phyloP scores from a whole-genome alignment of 805 yeast genomes.

The Cyberlindnera euphorbiae region DNA sequence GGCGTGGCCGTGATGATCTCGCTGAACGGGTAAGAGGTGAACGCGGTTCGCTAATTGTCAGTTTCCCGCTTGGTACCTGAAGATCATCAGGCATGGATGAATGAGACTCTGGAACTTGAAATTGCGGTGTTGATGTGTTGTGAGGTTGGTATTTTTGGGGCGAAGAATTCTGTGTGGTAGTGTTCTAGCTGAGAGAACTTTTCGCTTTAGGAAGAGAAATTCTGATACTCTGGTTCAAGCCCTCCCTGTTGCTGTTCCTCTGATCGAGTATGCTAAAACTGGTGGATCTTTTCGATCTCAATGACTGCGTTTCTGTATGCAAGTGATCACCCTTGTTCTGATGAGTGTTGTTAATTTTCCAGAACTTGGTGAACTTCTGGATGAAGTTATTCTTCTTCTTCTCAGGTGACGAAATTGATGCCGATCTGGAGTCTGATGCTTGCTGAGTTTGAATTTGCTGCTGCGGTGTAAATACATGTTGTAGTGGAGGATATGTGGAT shows the following conservation, averaged over 20 bases:
- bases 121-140: background rate
- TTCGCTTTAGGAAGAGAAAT: no score
- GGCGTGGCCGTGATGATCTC: slow-evolving; percentile 29
- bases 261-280: slow-evolving; percentile 3
- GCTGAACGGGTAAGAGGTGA: slow-evolving; percentile 18
- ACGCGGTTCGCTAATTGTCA: slow-evolving; percentile 27
- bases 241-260: background rate
- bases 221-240: no score
- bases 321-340: slow-evolving; percentile 9
- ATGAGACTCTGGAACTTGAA: background rate
- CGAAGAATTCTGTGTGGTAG: background rate
- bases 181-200: no score
- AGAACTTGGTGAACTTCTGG: slow-evolving; percentile 30
- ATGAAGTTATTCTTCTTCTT: slow-evolving; percentile 29
- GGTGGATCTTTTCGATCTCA: slow-evolving; percentile 4
- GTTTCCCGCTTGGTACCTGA: background rate
- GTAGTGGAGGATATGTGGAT: slow-evolving; percentile 3
- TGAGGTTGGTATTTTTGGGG: background rate
- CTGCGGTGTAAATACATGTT: background rate
- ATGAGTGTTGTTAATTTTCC: slow-evolving; percentile 23
- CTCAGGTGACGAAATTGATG: slow-evolving; percentile 19
- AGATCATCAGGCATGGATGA: no score
- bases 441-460: no score
- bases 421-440: background rate
- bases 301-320: slow-evolving; percentile 3